Evolutionary conservation across 2,329 filamentous ascomycete genomes (phyloP), one percentile per base, ranked within the genome.

Genomic region (Sarocladiaceae sp.): DNA sequence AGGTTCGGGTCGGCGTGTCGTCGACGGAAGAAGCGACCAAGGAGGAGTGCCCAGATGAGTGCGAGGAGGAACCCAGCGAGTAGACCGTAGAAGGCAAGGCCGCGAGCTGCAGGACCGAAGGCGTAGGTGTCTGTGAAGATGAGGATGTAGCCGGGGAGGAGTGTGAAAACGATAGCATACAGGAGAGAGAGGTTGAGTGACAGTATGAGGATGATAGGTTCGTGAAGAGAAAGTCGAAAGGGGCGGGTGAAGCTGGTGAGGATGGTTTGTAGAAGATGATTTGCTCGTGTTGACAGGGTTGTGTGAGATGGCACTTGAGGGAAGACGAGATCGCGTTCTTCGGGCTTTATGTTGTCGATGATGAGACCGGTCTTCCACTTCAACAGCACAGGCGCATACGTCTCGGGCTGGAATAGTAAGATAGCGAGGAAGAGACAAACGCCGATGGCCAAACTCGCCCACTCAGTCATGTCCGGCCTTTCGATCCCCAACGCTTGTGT

Each of bases 161-260:
- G n/a, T 15, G 40, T 43, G 40, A 43, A 43, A 7, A 43, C 15
- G 40, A 43, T 33, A 27, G 27, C 18, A 27, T 43, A 43, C n/a
- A 43, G 9, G 18, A 33, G 10, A 5, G 40, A 32, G 40, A 43
- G 40, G 27, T 33, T 21, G 9, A 33, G 4, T 6, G 29, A 31
- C 7, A 43, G 26, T n/a, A 33, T 19, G 10, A 31, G n/a, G 19
- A 43, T 23, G 27, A 43, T 23, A 19, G 40, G 40, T 18, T 43
- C 40, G 5, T 21, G 15, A 12, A 33, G 9, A 12, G 23, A 21
- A 6, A 43, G 15, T 10, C 10, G 6, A 15, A 43, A 7, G 3
- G 40, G 27, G 3, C 29, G 27, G 9, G 6, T 21, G 13, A 43
- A 33, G 9, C 9, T 29, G 26, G n/a, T n/a, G n/a, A n/a, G n/a